Percentiles rank a stretch among this genome's conserved stretches.
Evolutionary conservation across 2,329 filamentous ascomycete species (phyloP).

Genomic region (Pseudogymnoascus sp.): DNA sequence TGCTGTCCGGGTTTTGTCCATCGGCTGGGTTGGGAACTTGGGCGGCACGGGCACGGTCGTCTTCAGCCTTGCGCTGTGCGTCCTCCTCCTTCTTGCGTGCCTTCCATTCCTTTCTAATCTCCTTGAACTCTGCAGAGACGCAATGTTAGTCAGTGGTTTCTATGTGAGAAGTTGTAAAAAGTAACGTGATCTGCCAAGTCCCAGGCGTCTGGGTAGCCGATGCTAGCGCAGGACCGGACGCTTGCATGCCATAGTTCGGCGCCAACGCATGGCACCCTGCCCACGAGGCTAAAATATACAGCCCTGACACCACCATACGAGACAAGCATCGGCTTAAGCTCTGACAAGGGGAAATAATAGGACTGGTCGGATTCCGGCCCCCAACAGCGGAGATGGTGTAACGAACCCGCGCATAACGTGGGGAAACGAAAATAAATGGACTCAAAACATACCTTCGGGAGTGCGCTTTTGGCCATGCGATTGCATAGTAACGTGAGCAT

Average conservation of each 20-base stretch:
- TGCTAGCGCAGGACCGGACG: slow-evolving; percentile 27
- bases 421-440: neutral
- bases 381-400: neutral
- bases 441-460: slow-evolving; percentile 72
- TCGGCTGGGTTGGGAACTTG: slow-evolving; percentile 42
- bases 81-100: slow-evolving; percentile 99
- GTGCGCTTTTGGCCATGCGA: slow-evolving; percentile 91
- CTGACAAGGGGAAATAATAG: slow-evolving; percentile 7
- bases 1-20: slow-evolving; percentile 42
- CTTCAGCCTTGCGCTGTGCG: slow-evolving; percentile 76
- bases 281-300: slow-evolving; percentile 4
- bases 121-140: slow-evolving; percentile 75
- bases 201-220: slow-evolving; percentile 28
- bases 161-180: neutral
- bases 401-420: neutral
- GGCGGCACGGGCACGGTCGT: slow-evolving; percentile 67
- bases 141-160: slow-evolving; percentile 16
- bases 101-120: slow-evolving; percentile 99
- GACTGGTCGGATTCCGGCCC: neutral
- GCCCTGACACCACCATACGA: neutral
- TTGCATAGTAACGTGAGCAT: slow-evolving; percentile 98
- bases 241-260: slow-evolving; percentile 6
- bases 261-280: slow-evolving; percentile 5
- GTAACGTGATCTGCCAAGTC: slow-evolving; percentile 14
- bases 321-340: slow-evolving; percentile 7